Conservation (phyloP, 2,329 filamentous ascomycete species). For the Apiospora aurea region DNA sequence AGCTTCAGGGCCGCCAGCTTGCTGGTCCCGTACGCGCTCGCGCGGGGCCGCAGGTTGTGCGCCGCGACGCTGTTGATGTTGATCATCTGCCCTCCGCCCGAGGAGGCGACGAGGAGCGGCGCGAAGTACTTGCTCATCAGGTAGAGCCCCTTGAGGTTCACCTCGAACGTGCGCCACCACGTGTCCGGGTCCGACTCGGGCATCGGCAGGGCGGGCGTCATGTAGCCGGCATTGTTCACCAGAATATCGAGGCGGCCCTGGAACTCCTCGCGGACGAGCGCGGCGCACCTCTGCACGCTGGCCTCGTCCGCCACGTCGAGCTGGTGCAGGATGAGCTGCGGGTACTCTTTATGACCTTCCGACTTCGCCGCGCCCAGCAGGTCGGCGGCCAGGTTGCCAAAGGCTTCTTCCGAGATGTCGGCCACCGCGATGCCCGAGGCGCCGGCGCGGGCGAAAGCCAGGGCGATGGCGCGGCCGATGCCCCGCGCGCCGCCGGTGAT, state of each 20-base stretch:
- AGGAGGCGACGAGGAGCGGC: conserved; percentile 42
- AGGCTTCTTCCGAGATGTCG: conserved; percentile 33
- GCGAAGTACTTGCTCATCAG: conserved; percentile 54
- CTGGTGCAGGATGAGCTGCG: conserved; percentile 41
- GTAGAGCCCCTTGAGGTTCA: conserved; percentile 58
- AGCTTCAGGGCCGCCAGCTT: conserved; percentile 40
- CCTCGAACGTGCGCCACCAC: conserved; percentile 51
- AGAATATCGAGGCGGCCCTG: conserved; percentile 22
- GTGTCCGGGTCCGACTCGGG: conserved; percentile 39
- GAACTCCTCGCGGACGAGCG: conserved; percentile 20
- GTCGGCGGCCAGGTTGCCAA: conserved; percentile 33
- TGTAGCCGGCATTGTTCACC: conserved; percentile 24
- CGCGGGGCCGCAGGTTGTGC: conserved; percentile 36
- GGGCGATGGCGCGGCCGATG: conserved; percentile 42
- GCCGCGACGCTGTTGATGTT: conserved; percentile 51
- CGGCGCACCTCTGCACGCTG: conserved; percentile 38
- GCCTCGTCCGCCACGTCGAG: conserved; percentile 43
- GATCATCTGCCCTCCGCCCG: conserved; percentile 41
- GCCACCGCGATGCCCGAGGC: conserved; percentile 46
- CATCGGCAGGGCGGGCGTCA: conserved; percentile 34
- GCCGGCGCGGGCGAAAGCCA: conserved; percentile 45
- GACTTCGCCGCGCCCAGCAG: conserved; percentile 37
- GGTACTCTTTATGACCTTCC: conserved; percentile 37
- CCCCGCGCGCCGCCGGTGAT: conserved; percentile 47
- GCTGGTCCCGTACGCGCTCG: conserved; percentile 50